Evolutionary conservation across 2,329 filamentous ascomycete genomes (phyloP).

Genomic region (Paradendryphiella salina): DNA sequence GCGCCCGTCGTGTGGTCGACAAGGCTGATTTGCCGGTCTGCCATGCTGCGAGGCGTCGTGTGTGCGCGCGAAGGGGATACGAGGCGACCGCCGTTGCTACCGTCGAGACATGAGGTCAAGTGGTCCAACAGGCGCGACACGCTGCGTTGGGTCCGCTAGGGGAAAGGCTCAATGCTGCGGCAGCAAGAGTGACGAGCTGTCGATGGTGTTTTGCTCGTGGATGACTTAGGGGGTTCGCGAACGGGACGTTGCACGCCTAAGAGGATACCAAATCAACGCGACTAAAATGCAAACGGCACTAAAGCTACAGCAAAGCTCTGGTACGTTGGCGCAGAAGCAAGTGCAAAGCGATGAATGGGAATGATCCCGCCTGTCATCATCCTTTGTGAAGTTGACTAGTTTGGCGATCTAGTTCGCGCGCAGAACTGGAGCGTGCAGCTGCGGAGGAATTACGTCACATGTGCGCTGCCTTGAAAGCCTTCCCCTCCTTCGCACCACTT

Average conservation of each 20-base stretch:
- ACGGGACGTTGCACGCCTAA: constrained; percentile 5
- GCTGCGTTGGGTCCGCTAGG: background rate
- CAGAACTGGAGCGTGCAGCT: constrained; percentile 16
- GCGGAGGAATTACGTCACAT: constrained; percentile 36
- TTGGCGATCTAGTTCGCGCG: constrained; percentile 28
- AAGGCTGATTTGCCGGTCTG: constrained; percentile 69
- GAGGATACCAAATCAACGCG: constrained; percentile 5
- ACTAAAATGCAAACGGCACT: background rate
- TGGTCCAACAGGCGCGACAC: constrained; percentile 26
- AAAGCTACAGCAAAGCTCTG: constrained; percentile 2
- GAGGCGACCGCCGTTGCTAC: constrained; percentile 33
- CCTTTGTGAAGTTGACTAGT: constrained; percentile 11
- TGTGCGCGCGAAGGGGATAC: constrained; percentile 6
- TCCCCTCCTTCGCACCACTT: constrained; percentile 23
- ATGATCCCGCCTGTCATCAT: constrained; percentile 3
- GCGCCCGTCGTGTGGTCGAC: constrained; percentile 58
- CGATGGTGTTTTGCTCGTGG: background rate
- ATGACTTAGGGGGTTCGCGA: constrained; percentile 28
- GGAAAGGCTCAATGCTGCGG: background rate
- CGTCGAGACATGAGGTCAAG: constrained; percentile 34
- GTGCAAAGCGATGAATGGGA: constrained; percentile 2
- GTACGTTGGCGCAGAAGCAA: constrained; percentile 9
- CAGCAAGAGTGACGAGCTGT: background rate
- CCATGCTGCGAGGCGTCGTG: constrained; percentile 23
- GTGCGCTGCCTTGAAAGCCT: constrained; percentile 29